phyloP scores from a whole-genome alignment of 164 flowering plant species.

The Annona squamosa region DNA sequence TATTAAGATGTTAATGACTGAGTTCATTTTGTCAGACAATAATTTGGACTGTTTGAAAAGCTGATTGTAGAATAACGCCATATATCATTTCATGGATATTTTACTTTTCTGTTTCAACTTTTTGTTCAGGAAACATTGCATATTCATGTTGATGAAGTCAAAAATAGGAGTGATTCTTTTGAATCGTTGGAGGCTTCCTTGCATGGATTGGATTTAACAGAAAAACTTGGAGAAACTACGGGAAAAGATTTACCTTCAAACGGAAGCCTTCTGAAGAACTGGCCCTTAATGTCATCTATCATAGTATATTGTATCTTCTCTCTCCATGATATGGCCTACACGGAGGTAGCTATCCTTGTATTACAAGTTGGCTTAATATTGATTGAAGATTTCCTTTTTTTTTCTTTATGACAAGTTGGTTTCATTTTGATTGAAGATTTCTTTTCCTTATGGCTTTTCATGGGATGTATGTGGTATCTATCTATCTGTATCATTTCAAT shows the following conservation, averaged over 20 bases:
- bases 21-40: too few species aligned
- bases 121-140: conserved; percentile 75
- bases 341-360: conserved; percentile 47
- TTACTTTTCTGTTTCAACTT: background rate
- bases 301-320: conserved; percentile 73
- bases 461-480: too few species aligned
- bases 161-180: conserved; percentile 9
- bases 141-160: conserved; percentile 26
- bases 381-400: background rate
- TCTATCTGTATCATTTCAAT: background rate
- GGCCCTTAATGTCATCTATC: conserved; percentile 87
- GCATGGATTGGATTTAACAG: conserved; percentile 13
- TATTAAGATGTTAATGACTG: too few species aligned
- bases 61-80: background rate
- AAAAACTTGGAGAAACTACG: conserved; percentile 12
- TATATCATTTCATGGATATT: background rate
- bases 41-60: background rate
- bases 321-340: conserved; percentile 79
- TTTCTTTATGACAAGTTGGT: too few species aligned
- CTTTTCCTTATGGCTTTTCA: too few species aligned
- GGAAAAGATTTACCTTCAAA: conserved; percentile 18
- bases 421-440: too few species aligned
- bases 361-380: background rate
- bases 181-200: conserved; percentile 39
- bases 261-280: conserved; percentile 52